Percentiles rank a stretch among this genome's conserved stretches.
Conservation (phyloP, 805 yeast species). For the Candida gorgasii region DNA sequence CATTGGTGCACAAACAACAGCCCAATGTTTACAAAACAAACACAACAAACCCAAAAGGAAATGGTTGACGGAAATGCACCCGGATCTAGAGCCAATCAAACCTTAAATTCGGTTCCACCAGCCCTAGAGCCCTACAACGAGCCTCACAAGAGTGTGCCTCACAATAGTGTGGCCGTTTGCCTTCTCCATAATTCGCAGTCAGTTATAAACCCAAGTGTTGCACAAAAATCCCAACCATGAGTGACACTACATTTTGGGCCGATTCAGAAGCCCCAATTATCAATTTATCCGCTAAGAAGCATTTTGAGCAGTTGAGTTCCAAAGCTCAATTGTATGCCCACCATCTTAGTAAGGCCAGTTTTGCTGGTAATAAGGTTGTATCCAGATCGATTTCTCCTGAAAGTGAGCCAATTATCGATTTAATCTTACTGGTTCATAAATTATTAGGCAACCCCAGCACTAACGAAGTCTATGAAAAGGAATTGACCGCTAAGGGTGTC, state of each 20-base stretch:
- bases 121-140: no score
- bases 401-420: constrained; percentile 71
- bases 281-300: constrained; percentile 60
- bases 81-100: no score
- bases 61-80: no score
- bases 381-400: constrained; percentile 82
- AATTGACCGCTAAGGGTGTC: constrained; percentile 21
- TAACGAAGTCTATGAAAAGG: constrained; percentile 35
- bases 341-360: constrained; percentile 79
- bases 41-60: no score
- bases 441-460: constrained; percentile 45
- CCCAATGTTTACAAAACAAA: no score
- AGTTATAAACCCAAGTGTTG: background rate
- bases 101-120: no score
- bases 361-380: constrained; percentile 78
- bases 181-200: background rate
- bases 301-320: constrained; percentile 63
- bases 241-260: constrained; percentile 23
- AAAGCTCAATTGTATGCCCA: constrained; percentile 75
- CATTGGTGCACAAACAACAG: no score
- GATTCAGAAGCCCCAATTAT: constrained; percentile 47
- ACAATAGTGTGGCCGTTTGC: constrained; percentile 1
- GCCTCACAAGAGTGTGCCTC: no score
- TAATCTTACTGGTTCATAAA: constrained; percentile 62
- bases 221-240: background rate